phyloP scores from a whole-genome alignment of 306 rosid species.

The Cicer arietinum region DNA sequence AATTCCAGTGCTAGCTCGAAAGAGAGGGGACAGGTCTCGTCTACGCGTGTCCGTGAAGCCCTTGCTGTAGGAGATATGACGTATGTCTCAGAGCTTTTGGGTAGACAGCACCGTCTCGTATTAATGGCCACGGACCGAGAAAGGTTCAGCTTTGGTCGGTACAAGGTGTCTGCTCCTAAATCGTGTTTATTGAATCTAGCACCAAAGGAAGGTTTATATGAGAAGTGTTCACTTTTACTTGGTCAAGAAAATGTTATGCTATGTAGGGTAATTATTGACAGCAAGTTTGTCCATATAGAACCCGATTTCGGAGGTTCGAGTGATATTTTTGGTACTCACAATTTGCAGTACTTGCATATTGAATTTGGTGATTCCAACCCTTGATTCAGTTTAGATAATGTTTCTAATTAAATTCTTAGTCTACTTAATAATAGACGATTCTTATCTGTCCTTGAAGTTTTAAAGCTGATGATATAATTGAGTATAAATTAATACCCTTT shows the following conservation, averaged over 20 bases:
- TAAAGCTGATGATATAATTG: conserved; percentile 18
- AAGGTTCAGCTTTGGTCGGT: conserved; percentile 47
- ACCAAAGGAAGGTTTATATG: conserved; percentile 91
- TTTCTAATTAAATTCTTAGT: conserved; percentile 33
- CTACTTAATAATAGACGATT: conserved; percentile 30
- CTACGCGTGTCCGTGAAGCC: conserved; percentile 87
- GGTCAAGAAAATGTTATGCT: conserved; percentile 52
- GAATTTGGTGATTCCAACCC: conserved; percentile 69
- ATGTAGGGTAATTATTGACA: conserved; percentile 77
- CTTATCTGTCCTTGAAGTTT: conserved; percentile 3
- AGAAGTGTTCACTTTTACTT: conserved; percentile 58
- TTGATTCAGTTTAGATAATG: conserved; percentile 52
- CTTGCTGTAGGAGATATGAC: conserved; percentile 81
- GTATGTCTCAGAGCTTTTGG: conserved; percentile 85
- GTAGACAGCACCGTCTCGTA: conserved; percentile 77
- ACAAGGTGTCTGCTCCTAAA: conserved; percentile 67
- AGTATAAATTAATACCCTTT: not conserved
- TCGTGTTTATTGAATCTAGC: conserved; percentile 76
- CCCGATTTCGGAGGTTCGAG: conserved; percentile 47
- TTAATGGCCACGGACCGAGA: conserved; percentile 59
- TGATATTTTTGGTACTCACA: conserved; percentile 53
- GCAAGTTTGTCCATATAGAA: conserved; percentile 70
- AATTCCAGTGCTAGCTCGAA: conserved; percentile 53
- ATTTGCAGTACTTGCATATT: conserved; percentile 59
- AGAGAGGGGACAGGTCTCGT: conserved; percentile 92